Evolutionary conservation across 1,284 basidiomycete species (phyloP).

Genomic region (Sporisorium graminicola): DNA sequence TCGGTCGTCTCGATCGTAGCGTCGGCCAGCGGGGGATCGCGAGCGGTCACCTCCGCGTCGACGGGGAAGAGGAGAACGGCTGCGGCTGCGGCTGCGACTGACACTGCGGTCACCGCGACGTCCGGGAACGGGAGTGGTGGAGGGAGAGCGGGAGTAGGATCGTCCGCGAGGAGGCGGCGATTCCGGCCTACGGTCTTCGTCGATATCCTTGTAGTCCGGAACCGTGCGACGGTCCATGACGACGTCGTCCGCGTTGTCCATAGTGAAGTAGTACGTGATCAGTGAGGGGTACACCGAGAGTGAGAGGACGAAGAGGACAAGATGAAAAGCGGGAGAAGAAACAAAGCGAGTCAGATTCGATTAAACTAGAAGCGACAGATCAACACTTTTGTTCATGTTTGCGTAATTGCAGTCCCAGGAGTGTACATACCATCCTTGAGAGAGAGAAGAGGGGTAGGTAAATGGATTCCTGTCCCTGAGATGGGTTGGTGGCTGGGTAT

Average conservation of each 20-base stretch:
- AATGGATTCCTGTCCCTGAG: neutral
- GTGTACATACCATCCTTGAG: slow-evolving; percentile 3
- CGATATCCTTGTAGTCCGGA: slow-evolving; percentile 47
- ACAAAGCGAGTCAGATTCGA: slow-evolving; percentile 1
- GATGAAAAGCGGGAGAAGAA: too few relatives aligned
- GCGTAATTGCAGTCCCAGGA: neutral
- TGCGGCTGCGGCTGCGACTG: slow-evolving; percentile 27
- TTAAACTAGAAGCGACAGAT: neutral
- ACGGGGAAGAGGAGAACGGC: slow-evolving; percentile 26
- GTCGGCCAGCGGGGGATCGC: slow-evolving; percentile 40
- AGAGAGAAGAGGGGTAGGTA: neutral
- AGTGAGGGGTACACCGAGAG: neutral
- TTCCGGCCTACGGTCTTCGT: slow-evolving; percentile 41
- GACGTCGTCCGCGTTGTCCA: slow-evolving; percentile 10
- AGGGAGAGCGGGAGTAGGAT: slow-evolving; percentile 50
- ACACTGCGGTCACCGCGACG: slow-evolving; percentile 22
- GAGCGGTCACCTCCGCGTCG: slow-evolving; percentile 31
- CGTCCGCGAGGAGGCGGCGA: slow-evolving; percentile 35
- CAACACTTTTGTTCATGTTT: neutral
- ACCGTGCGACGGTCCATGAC: slow-evolving; percentile 22
- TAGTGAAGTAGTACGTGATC: neutral
- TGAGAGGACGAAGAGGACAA: neutral
- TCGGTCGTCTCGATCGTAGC: slow-evolving; percentile 35
- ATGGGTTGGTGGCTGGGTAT: slow-evolving; percentile 5
- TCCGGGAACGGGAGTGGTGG: slow-evolving; percentile 38